Conservation (phyloP, 768 basidiomycete genomes). For the Lactarius tabidus region DNA sequence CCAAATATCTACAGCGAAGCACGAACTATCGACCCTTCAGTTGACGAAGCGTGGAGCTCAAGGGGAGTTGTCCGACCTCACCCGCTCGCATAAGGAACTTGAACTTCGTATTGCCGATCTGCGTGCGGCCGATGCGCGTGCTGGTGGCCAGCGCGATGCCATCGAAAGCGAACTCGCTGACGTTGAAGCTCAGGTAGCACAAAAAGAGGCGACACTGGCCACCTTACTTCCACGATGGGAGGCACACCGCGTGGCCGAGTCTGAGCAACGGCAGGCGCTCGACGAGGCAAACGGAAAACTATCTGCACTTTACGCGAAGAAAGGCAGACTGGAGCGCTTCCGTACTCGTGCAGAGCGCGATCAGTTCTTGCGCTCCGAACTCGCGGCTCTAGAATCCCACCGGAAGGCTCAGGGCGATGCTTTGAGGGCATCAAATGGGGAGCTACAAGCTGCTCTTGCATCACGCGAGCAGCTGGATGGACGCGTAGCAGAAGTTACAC, state of each 20-base stretch:
- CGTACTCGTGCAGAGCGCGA: slow-evolving; percentile 81
- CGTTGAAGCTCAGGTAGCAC: slow-evolving; percentile 55
- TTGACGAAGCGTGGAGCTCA: slow-evolving; percentile 73
- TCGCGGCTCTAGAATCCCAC: slow-evolving; percentile 62
- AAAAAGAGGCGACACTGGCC: slow-evolving; percentile 60
- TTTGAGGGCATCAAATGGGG: slow-evolving; percentile 48
- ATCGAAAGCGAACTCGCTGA: slow-evolving; percentile 61
- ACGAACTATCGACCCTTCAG: slow-evolving; percentile 63
- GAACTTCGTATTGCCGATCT: slow-evolving; percentile 82
- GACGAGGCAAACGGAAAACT: slow-evolving; percentile 73
- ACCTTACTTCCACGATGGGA: slow-evolving; percentile 70
- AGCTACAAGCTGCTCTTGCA: slow-evolving; percentile 45
- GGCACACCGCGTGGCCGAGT: slow-evolving; percentile 46
- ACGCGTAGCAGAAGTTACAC: slow-evolving; percentile 52
- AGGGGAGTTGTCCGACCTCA: slow-evolving; percentile 80
- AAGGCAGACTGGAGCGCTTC: slow-evolving; percentile 85
- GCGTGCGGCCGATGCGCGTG: slow-evolving; percentile 56
- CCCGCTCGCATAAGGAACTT: slow-evolving; percentile 80
- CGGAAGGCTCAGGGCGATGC: slow-evolving; percentile 51
- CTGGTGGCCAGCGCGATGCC: slow-evolving; percentile 58
- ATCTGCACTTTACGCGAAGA: slow-evolving; percentile 79
- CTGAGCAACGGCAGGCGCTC: slow-evolving; percentile 57
- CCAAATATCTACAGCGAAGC: slow-evolving; percentile 63
- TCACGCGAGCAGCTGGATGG: slow-evolving; percentile 55
- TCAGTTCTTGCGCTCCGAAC: slow-evolving; percentile 73